Evolutionary conservation across 2,329 filamentous ascomycete genomes (phyloP), one percentile per base, ranked within the genome.

Genomic region (Colletotrichum endophyticum): DNA sequence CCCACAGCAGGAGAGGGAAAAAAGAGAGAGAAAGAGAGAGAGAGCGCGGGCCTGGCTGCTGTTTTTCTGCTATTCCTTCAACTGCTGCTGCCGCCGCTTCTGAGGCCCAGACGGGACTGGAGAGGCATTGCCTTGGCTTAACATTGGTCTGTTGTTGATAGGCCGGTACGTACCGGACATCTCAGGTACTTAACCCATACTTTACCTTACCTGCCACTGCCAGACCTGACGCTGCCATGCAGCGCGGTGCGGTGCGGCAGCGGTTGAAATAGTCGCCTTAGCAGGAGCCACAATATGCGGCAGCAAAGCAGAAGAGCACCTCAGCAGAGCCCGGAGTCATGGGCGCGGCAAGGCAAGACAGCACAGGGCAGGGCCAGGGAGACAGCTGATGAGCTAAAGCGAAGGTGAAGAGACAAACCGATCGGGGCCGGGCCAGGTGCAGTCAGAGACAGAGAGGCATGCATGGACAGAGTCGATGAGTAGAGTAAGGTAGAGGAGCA

Each of bases 1-100:
- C 75, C 75, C 75, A 75, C 75, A 75, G 70, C 64, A 44, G 22
- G 49, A 49, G 70, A 28, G 59, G 67, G 49, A 61, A 32, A 39
- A 39, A 62, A 67, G 66, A 66, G 30, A 34, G 36, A 25, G 30
- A 53, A 22, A 22, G 25, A 57, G 28, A 73, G 53, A 62, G 63
- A 61, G 39, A 36, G 70, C 59, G 73, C 73, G 70, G 62, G 64
- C 34, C 61, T 59, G 63, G 56, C 61, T 75, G 56, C 22, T 70
- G 44, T 27, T 34, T 70, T 11, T 22, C 32, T 44, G n/a, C 8
- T 36, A 25, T 57, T 44, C 56, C 49, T 63, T 39, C 70, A 53
- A 19, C 30, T 76, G 49, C 62, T 70, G 56, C 36, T 28, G 61
- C 73, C 61, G 73, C 69, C 64, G 70, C 57, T 44, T 66, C 36